A percentile compares a stretch with the other conserved stretches of the same genome.
Evolutionary conservation across 495 filamentous ascomycete genomes (phyloP).

Genomic region (Penicillium simplicissimum): DNA sequence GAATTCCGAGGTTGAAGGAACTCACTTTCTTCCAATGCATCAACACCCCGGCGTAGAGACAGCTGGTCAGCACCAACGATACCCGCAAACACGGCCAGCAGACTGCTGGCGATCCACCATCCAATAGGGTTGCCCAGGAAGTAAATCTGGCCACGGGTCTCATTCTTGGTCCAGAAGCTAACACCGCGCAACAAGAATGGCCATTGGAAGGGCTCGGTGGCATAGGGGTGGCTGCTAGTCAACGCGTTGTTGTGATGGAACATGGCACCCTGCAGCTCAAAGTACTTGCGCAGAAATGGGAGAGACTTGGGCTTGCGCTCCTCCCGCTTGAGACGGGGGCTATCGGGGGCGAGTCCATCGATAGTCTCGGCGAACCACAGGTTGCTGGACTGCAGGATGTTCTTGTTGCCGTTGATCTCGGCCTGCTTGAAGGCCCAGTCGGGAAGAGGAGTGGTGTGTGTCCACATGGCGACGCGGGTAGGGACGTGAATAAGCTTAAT

Average conservation of each 20-base stretch:
- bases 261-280: conserved; percentile 96
- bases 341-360: conserved; percentile 69
- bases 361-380: conserved; percentile 94
- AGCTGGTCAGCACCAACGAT: conserved; percentile 92
- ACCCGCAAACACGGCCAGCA: conserved; percentile 90
- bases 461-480: conserved; percentile 98
- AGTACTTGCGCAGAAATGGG: conserved; percentile 90
- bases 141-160: conserved; percentile 95
- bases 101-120: conserved; percentile 93
- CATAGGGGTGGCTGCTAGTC: conserved; percentile 94
- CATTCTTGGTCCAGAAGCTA: conserved; percentile 98
- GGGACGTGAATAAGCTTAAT: conserved; percentile 95
- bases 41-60: conserved; percentile 85
- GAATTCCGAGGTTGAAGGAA: conserved; percentile 25
- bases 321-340: conserved; percentile 67
- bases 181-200: conserved; percentile 95
- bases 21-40: conserved; percentile 92
- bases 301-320: conserved; percentile 75
- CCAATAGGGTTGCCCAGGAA: conserved; percentile 96
- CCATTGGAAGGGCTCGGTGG: conserved; percentile 94
- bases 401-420: conserved; percentile 99
- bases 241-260: conserved; percentile 99
- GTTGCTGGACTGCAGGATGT: conserved; percentile 84
- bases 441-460: conserved; percentile 86
- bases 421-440: conserved; percentile 97